phyloP scores from a whole-genome alignment of 2,329 filamentous ascomycete genomes.

The Pseudocercospora vitis region DNA sequence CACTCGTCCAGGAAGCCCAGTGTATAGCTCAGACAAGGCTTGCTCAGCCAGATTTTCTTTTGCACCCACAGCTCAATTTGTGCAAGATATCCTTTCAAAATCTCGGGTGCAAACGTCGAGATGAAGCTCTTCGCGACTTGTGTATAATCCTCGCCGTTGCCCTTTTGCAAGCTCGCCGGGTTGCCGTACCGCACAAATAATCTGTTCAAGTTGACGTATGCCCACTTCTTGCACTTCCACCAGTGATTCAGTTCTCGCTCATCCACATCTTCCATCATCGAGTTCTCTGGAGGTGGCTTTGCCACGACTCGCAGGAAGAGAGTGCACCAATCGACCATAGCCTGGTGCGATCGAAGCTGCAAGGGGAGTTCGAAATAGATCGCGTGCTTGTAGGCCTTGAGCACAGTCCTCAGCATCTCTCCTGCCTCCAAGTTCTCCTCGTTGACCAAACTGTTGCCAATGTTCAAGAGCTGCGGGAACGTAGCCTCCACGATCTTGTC shows the following conservation, averaged over 20 bases:
- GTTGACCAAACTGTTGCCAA: constrained; percentile 84
- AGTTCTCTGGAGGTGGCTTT: constrained; percentile 75
- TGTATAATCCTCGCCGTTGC: constrained; percentile 72
- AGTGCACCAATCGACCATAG: constrained; percentile 93
- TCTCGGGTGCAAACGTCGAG: constrained; percentile 87
- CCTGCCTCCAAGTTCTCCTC: constrained; percentile 92
- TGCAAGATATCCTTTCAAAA: constrained; percentile 88
- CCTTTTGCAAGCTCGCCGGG: constrained; percentile 69
- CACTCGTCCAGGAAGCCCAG: constrained; percentile 96
- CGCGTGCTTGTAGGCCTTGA: constrained; percentile 98
- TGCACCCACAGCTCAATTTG: constrained; percentile 98
- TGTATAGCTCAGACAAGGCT: constrained; percentile 88
- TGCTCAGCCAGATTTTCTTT: constrained; percentile 92
- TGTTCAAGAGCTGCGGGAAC: constrained; percentile 81
- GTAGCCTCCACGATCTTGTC: constrained; percentile 90
- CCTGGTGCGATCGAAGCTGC: constrained; percentile 73
- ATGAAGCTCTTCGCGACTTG: constrained; percentile 90
- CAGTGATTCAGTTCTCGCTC: constrained; percentile 94
- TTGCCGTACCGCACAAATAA: constrained; percentile 94
- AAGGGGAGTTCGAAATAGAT: constrained; percentile 87
- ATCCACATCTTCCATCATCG: constrained; percentile 75
- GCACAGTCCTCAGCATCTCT: constrained; percentile 91
- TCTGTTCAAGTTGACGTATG: constrained; percentile 94
- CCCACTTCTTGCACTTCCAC: constrained; percentile 99
- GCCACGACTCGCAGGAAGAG: constrained; percentile 88